A percentile compares a stretch with the other conserved stretches of the same genome.
Evolutionary conservation across 139 green algal species (phyloP).

Genomic region (Pedinophyceae sp.): DNA sequence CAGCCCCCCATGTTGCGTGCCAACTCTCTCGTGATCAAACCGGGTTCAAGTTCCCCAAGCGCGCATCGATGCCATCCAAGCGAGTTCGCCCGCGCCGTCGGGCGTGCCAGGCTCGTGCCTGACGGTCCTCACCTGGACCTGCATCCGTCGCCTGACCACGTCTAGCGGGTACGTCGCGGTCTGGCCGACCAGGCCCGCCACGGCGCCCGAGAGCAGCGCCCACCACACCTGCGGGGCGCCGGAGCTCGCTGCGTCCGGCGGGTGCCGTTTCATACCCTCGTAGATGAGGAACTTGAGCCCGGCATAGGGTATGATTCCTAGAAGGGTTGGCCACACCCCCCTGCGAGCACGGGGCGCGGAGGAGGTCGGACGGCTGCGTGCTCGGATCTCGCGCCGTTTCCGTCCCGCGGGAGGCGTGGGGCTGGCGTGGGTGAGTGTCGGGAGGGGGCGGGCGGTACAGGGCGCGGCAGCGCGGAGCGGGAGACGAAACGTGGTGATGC

Average conservation of each 20-base stretch:
- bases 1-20: conserved; percentile 9
- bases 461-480: no score
- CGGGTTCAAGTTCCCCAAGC: conserved; percentile 6
- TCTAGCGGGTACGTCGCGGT: conserved; percentile 69
- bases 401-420: no score
- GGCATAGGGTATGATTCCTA: conserved; percentile 84
- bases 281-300: conserved; percentile 89
- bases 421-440: neutral
- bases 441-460: conserved; percentile 49
- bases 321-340: conserved; percentile 62
- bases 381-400: no score
- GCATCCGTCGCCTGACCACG: conserved; percentile 78
- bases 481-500: no score
- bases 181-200: conserved; percentile 65
- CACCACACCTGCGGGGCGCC: neutral
- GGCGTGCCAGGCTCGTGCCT: no score
- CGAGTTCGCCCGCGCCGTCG: no score
- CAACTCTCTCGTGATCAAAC: conserved; percentile 6
- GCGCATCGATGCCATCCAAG: neutral
- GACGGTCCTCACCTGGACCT: no score
- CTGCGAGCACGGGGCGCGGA: conserved; percentile 10
- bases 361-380: no score
- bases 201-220: conserved; percentile 52
- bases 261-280: conserved; percentile 57
- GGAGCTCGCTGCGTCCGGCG: conserved; percentile 7